Base-by-base conservation (phyloP, 257 asterid species). In the Nicotiana attenuata region DNA sequence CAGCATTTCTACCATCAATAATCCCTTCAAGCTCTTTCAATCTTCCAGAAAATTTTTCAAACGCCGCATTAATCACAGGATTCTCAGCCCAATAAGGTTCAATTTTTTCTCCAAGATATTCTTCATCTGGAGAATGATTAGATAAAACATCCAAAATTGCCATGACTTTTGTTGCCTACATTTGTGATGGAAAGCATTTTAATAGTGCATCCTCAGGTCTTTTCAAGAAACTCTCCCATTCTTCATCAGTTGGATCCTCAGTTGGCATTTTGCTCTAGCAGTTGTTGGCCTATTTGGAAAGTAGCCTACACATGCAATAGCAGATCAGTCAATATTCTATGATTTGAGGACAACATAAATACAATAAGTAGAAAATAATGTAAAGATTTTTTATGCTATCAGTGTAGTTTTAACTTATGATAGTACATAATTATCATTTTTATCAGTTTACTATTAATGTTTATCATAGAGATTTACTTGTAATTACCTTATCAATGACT, bases 111-210 rank as follows among this genome's bases (percentile, higher is more conserved):
- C 97, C 98, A 0, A 93, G n/a, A 53, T 93, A 92, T 87, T 95
- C 97, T 86, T 95, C 99, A 53, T 95, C 98, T 0, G 97, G 95
- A 2, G 98, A 91, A 84, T 95, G 98, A 75, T 59, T 89, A 0
- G 99, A 95, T 65, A 95, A 80, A 7, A 93, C 92, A 38, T 93
- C 93, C 13, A 92, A 55, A 73, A 92, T 66, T 6, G 94, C 56
- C 94, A 92, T 90, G 0, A 93, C 61, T 5, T 5, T 19, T 0
- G 91, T 73, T 0, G 98, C 97, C 59, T 95, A 98, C 38, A 20
- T 5, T 53, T 95, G 97, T 3, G 98, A 84, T 0, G 99, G 99
- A 81, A 90, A 92, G 3, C 87, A 84, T 3, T 81, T 56, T 33
- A 93, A 65, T 24, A 93, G 85, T 82, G 90, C 91, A 4, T 65